These are phyloP conservation scores for Kwoniella botswanensis DNA, from an alignment of 768 basidiomycete genomes.

Conservation along the genomic window DNA sequence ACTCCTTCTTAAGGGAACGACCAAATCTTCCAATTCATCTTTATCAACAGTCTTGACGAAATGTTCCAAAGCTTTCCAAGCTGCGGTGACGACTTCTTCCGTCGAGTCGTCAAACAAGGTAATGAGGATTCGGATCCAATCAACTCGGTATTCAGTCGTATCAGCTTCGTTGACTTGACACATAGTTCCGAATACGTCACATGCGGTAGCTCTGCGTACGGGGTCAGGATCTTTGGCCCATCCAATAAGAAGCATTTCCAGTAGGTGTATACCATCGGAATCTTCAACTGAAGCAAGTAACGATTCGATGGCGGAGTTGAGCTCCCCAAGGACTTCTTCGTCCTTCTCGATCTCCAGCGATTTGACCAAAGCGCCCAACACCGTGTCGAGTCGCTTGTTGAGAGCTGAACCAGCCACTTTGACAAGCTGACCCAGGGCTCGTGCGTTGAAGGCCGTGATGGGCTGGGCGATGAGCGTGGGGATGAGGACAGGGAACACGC, in stretches of 20 bases:
- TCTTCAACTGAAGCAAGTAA: constrained; percentile 80
- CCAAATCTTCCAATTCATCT: constrained; percentile 87
- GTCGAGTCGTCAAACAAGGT: constrained; percentile 76
- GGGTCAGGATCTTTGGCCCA: constrained; percentile 83
- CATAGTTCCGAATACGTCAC: constrained; percentile 76
- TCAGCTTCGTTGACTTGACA: constrained; percentile 84
- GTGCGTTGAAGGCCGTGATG: constrained; percentile 93
- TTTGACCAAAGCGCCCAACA: constrained; percentile 78
- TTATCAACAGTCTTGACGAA: constrained; percentile 91
- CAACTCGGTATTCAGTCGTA: constrained; percentile 80
- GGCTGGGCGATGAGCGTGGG: constrained; percentile 88
- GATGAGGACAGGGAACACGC: constrained; percentile 95
- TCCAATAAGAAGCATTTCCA: constrained; percentile 86
- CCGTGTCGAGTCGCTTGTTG: constrained; percentile 77
- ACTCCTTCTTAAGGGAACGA: constrained; percentile 83
- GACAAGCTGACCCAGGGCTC: constrained; percentile 85
- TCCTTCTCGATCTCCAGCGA: constrained; percentile 69
- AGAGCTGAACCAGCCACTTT: constrained; percentile 91
- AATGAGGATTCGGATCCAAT: constrained; percentile 91
- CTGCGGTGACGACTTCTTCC: constrained; percentile 68
- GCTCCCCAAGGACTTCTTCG: constrained; percentile 71
- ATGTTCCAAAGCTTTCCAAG: constrained; percentile 79
- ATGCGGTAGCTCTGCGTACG: constrained; percentile 75
- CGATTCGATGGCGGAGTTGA: constrained; percentile 75
- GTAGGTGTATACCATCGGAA: constrained; percentile 81